Conservation (phyloP, 352 stramenopile species). For the Phytophthora capsici region DNA sequence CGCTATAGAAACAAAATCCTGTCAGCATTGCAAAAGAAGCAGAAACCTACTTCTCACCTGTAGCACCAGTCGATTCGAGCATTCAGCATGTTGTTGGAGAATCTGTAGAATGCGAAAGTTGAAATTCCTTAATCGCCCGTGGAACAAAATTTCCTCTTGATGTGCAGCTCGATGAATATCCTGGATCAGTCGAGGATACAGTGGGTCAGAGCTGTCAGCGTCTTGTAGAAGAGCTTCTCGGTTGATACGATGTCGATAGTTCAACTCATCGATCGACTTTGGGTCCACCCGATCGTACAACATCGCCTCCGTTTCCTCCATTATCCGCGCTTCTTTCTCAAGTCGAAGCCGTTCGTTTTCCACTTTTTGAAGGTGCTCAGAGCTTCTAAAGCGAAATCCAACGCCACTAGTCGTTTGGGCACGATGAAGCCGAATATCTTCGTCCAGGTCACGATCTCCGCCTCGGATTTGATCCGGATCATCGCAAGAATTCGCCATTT, state of each 20-base stretch:
- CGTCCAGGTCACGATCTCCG: conserved; percentile 54
- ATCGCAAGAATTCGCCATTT: conserved; percentile 69
- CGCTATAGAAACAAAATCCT: conserved; percentile 34
- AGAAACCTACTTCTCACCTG: conserved; percentile 33
- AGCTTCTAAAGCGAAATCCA: conserved; percentile 42
- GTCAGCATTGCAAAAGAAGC: neutral
- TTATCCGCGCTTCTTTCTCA: conserved; percentile 70
- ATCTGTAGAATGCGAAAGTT: conserved; percentile 70
- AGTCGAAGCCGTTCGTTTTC: conserved; percentile 69
- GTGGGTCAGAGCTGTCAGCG: conserved; percentile 39
- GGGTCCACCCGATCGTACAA: conserved; percentile 69
- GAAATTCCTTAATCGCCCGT: conserved; percentile 73
- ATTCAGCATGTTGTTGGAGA: conserved; percentile 43
- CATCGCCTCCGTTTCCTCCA: conserved; percentile 56
- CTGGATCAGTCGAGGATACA: conserved; percentile 57
- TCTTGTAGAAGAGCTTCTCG: conserved; percentile 32
- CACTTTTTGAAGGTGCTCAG: conserved; percentile 50
- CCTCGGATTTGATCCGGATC: conserved; percentile 55
- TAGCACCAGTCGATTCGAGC: conserved; percentile 49
- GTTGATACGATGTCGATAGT: conserved; percentile 74
- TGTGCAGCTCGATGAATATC: conserved; percentile 65
- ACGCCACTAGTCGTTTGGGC: conserved; percentile 47
- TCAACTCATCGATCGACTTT: conserved; percentile 73
- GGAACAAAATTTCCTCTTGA: conserved; percentile 71
- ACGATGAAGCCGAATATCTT: conserved; percentile 60